A percentile compares a stretch with the other conserved stretches of the same genome.
Evolutionary conservation across 495 filamentous ascomycete species (phyloP).

Genomic region (Schizothecium vesticola): DNA sequence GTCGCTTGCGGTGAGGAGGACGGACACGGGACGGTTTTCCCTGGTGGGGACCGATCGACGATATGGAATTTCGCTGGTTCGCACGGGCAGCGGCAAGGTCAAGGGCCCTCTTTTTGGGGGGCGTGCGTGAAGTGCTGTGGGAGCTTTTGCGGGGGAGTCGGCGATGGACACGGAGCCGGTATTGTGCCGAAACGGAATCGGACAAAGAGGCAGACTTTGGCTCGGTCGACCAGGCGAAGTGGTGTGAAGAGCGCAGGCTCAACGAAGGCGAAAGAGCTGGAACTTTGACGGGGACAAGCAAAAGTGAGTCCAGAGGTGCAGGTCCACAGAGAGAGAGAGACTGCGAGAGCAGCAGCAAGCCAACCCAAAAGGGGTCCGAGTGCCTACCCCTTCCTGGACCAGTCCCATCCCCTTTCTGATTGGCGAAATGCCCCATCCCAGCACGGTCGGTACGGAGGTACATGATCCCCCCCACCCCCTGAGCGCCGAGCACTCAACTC

Average conservation of each 20-base stretch:
- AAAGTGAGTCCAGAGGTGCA: conserved; percentile 9
- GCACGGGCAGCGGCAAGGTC: neutral
- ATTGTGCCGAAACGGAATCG: neutral
- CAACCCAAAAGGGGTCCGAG: conserved; percentile 21
- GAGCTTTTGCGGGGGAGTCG: neutral
- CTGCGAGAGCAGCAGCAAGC: conserved; percentile 13
- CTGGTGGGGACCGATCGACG: conserved; percentile 7
- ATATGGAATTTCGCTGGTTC: conserved; percentile 10
- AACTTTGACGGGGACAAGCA: neutral
- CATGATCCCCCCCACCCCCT: conserved; percentile 9
- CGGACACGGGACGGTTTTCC: conserved; percentile 9
- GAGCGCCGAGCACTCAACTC: neutral
- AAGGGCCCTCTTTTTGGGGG: conserved; percentile 3
- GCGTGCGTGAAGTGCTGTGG: neutral
- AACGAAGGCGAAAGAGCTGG: conserved; percentile 5
- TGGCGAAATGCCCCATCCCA: conserved; percentile 19
- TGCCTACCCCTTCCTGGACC: conserved; percentile 17
- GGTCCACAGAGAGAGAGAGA: conserved; percentile 4
- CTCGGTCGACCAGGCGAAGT: conserved; percentile 4
- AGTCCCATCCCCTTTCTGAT: conserved; percentile 16
- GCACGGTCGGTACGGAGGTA: conserved; percentile 11
- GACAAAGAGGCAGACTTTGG: neutral
- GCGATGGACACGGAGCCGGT: neutral
- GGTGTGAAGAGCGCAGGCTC: neutral
- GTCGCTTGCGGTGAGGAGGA: conserved; percentile 5